Percentiles rank a stretch among this genome's conserved stretches.
Evolutionary conservation across 176 grass and related monocot species (phyloP).

Genomic region (Phyllostachys edulis): DNA sequence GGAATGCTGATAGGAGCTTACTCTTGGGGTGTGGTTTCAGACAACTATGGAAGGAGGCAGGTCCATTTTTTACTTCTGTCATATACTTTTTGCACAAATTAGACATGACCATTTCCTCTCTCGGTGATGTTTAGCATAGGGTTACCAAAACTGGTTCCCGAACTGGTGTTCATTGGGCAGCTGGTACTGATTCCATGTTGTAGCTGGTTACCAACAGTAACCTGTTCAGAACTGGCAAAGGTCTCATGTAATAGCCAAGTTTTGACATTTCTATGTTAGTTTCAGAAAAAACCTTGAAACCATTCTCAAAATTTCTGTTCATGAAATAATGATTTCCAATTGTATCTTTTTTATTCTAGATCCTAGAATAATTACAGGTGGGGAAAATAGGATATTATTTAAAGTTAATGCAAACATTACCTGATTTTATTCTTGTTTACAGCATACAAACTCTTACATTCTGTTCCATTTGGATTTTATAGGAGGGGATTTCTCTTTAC

Average conservation of each 20-base stretch:
- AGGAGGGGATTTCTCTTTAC: conserved; percentile 98
- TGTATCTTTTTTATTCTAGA: not conserved
- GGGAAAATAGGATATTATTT: not conserved
- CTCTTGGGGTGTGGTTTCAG: conserved; percentile 83
- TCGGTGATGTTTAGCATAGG: not conserved
- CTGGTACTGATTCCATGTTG: not conserved
- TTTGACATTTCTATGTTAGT: not conserved
- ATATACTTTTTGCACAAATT: conserved; percentile 3
- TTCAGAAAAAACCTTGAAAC: not conserved
- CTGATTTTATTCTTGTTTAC: conserved; percentile 9
- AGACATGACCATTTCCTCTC: not conserved
- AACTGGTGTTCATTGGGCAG: not conserved
- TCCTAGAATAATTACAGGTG: not conserved
- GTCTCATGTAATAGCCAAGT: not conserved
- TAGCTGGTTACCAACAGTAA: not conserved
- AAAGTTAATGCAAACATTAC: not conserved
- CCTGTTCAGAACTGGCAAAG: not conserved
- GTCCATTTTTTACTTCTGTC: conserved; percentile 55
- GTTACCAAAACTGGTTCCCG: not conserved
- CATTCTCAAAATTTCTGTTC: not conserved
- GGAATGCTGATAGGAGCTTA: conserved; percentile 93
- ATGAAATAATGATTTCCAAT: not conserved
- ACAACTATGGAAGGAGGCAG: conserved; percentile 96
- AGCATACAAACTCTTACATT: conserved; percentile 17
- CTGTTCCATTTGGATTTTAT: conserved; percentile 34